Conservation (phyloP, 352 stramenopile species). For the Phytophthora syringae region DNA sequence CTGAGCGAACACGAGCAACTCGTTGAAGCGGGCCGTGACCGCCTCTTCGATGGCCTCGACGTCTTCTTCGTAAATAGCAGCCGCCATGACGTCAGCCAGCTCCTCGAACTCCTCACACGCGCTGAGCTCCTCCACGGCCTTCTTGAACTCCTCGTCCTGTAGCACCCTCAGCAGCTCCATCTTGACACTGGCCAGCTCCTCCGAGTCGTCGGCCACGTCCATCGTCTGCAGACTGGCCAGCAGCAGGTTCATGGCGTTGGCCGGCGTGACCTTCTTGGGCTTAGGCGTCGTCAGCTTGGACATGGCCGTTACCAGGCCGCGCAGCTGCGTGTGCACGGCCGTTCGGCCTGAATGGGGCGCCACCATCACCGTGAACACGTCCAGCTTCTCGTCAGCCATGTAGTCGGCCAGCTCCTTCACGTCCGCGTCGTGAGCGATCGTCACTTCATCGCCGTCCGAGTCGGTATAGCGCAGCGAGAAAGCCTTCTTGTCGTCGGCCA, state of each 20-base stretch:
- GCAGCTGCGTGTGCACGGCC: constrained; percentile 52
- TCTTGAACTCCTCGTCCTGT: constrained; percentile 42
- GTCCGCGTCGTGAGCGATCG: constrained; percentile 59
- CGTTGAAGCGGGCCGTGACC: constrained; percentile 39
- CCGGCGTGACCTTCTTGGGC: constrained; percentile 45
- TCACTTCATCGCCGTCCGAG: constrained; percentile 65
- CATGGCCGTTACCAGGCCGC: constrained; percentile 57
- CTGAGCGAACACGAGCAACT: constrained; percentile 48
- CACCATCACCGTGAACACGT: constrained; percentile 43
- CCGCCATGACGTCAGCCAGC: constrained; percentile 36
- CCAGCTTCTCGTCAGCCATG: constrained; percentile 58
- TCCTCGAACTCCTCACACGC: constrained; percentile 47
- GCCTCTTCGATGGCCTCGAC: constrained; percentile 41
- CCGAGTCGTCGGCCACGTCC: constrained; percentile 49
- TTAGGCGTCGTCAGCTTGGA: constrained; percentile 54
- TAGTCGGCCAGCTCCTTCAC: constrained; percentile 56
- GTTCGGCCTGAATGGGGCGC: no score
- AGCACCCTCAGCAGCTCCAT: constrained; percentile 50
- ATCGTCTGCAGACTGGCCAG: constrained; percentile 46
- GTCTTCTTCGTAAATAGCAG: constrained; percentile 42
- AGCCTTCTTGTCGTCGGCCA: constrained; percentile 22
- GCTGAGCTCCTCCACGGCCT: constrained; percentile 39
- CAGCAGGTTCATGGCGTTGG: constrained; percentile 49
- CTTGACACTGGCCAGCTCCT: constrained; percentile 51
- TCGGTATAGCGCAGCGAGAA: constrained; percentile 60